phyloP scores from a whole-genome alignment of 2,329 filamentous ascomycete genomes.

The Didymella keratinophila region DNA sequence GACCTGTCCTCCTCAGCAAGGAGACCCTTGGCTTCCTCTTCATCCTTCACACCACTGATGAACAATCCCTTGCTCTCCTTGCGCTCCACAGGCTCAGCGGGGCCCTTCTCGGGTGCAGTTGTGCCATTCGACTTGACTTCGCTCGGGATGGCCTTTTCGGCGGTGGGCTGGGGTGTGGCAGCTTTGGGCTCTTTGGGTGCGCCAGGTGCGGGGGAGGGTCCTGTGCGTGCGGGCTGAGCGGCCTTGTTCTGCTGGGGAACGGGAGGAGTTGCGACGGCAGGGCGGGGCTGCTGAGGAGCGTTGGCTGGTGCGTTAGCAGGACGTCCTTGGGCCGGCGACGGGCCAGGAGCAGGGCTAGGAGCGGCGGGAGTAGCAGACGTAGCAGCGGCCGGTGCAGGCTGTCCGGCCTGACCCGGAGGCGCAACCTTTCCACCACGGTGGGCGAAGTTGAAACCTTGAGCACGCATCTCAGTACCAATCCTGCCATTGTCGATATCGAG shows the following conservation, averaged over 20 bases:
- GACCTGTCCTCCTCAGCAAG: conserved; percentile 83
- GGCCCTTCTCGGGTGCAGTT: conserved; percentile 50
- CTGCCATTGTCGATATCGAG: conserved; percentile 93
- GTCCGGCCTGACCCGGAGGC: conserved; percentile 48
- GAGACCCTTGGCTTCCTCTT: conserved; percentile 81
- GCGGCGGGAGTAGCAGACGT: conserved; percentile 48
- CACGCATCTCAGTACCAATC: conserved; percentile 98
- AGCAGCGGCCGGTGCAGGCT: conserved; percentile 48
- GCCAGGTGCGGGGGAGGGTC: conserved; percentile 52
- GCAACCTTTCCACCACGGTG: conserved; percentile 82
- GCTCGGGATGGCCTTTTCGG: conserved; percentile 52
- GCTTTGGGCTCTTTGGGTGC: conserved; percentile 58
- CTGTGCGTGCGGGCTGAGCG: conserved; percentile 49
- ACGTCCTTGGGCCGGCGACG: conserved; percentile 46
- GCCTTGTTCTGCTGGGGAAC: conserved; percentile 49
- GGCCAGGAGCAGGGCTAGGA: conserved; percentile 52
- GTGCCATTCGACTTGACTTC: conserved; percentile 61
- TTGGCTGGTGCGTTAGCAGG: conserved; percentile 40
- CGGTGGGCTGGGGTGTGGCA: conserved; percentile 57
- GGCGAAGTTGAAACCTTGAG: conserved; percentile 98
- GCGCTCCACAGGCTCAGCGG: conserved; percentile 61
- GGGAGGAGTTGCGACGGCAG: conserved; percentile 47
- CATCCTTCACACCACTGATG: conserved; percentile 82
- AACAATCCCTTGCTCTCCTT: conserved; percentile 84
- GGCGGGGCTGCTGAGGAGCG: conserved; percentile 46